Base-by-base conservation (phyloP, 768 basidiomycete genomes). In the Rhizopogon vulgaris region DNA sequence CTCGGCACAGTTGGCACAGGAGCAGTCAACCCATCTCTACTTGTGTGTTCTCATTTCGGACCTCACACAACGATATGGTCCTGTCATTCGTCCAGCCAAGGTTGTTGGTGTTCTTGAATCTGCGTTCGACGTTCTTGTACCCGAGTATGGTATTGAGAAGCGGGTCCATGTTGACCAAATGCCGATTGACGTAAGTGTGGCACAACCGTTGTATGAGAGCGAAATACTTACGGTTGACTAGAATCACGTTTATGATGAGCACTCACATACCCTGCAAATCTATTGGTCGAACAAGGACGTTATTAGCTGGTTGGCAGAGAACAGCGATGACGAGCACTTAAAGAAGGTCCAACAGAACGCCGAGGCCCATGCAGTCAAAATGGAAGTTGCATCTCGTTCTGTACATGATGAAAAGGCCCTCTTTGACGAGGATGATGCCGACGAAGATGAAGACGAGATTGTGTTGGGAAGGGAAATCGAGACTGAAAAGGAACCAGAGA, bases 81-180 rank as follows among this genome's bases (percentile, higher is more conserved):
- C 96, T 38, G 96, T 99, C 53, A 73, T 97, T 54, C 89, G 96
- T 55, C 87, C 90, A 66, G 96, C 93, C n/a, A 87, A 84, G 60
- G 95, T 99, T 53, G 87, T 94, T 41, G 87, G 88, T 53, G 95
- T 99, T 30, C 78, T 97, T n/a, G 96, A 99, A 63, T 89, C 92
- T 48, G 96, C 96, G 1, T 98, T 97, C 61, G 96, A 99, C 63
- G 95, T 99, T 27, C 73, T 95, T 30, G 84, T 98, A 11, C 89
- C 92, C 38, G 96, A 98, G 68, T 98, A 98, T 64, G 92, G 95
- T 30, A 97, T 99, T 59, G 96, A 99, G 74, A 99, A 99, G 76
- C 82, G 96, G 36, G 94, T 98, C 3, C 96, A 98, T 62, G 91
- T 94, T 38, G 96, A 98, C 65, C 94, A 98, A 71, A 96, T 99